Evolutionary conservation across 495 filamentous ascomycete genomes (phyloP).

Genomic region (Lasiosphaeria hispida): DNA sequence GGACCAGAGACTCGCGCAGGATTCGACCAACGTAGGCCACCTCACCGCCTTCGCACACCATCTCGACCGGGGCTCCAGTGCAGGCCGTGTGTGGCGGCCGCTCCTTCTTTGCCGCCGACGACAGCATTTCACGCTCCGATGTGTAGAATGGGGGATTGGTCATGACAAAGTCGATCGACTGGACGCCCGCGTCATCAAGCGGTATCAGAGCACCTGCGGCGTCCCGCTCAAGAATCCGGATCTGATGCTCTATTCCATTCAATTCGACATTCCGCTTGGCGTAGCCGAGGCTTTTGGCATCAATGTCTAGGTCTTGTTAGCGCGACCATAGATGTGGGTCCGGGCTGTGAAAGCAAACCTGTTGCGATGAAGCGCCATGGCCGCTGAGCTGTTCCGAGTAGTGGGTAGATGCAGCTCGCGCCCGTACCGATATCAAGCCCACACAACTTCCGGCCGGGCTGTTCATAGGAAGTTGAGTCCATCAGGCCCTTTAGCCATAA

Average conservation of each 20-base stretch:
- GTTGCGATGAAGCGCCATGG: conserved; percentile 75
- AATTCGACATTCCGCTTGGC: conserved; percentile 60
- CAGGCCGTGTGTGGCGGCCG: conserved; percentile 72
- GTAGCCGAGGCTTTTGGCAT: conserved; percentile 63
- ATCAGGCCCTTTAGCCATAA: conserved; percentile 85
- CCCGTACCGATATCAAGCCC: conserved; percentile 93
- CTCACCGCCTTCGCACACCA: conserved; percentile 86
- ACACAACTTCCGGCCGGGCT: conserved; percentile 47
- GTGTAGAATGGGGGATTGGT: conserved; percentile 94
- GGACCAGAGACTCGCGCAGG: conserved; percentile 65
- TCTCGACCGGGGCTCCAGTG: conserved; percentile 79
- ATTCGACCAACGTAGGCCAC: conserved; percentile 73
- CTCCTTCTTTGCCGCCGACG: conserved; percentile 62
- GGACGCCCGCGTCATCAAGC: conserved; percentile 50
- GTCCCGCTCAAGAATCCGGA: conserved; percentile 58
- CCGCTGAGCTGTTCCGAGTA: conserved; percentile 70
- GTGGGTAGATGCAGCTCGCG: conserved; percentile 85
- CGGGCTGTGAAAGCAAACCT: conserved; percentile 38
- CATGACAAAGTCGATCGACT: conserved; percentile 80
- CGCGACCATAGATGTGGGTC: conserved; percentile 11
- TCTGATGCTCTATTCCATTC: conserved; percentile 65
- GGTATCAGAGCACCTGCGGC: conserved; percentile 59
- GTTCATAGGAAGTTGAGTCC: conserved; percentile 67
- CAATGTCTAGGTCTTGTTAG: conserved; percentile 60
- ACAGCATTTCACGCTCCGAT: conserved; percentile 64